phyloP scores from a whole-genome alignment of 371 early-diverging fungal genomes.

The Dentiscutata heterogama region DNA sequence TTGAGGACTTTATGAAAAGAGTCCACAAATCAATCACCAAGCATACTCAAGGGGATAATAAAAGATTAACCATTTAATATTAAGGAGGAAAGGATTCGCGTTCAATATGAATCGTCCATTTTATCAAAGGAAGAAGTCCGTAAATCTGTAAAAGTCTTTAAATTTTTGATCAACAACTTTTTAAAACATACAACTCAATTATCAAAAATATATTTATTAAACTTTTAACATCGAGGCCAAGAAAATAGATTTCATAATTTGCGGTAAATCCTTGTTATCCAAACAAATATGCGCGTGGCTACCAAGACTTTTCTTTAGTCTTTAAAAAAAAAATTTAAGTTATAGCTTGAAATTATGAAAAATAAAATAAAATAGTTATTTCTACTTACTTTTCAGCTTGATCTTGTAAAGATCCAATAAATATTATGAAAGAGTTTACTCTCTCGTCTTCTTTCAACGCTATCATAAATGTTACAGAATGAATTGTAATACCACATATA shows the following conservation, averaged over 20 bases:
- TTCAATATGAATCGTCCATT: slow-evolving; percentile 86
- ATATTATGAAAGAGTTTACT: slow-evolving; percentile 78
- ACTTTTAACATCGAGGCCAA: slow-evolving; percentile 76
- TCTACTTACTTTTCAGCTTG: slow-evolving; percentile 72
- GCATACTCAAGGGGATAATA: slow-evolving; percentile 97
- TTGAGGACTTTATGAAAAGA: slow-evolving; percentile 51
- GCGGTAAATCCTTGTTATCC: slow-evolving; percentile 83
- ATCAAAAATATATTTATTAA: slow-evolving; percentile 24
- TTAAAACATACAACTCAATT: no score
- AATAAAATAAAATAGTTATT: not conserved
- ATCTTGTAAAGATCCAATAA: slow-evolving; percentile 72
- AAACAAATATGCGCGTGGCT: slow-evolving; percentile 74
- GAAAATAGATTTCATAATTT: slow-evolving; percentile 83
- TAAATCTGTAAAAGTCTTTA: not conserved
- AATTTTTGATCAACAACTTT: no score
- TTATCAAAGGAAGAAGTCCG: slow-evolving; percentile 87
- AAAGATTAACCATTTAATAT: slow-evolving; percentile 81
- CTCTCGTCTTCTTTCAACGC: slow-evolving; percentile 74
- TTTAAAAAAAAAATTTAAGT: slow-evolving; percentile 47
- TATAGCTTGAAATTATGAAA: not conserved
- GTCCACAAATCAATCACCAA: slow-evolving; percentile 78
- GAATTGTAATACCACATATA: not conserved
- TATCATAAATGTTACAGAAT: slow-evolving; percentile 41
- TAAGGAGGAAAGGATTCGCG: slow-evolving; percentile 65
- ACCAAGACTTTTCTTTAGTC: slow-evolving; percentile 70